These are phyloP conservation scores for Saccharum hybrid DNA, from an alignment of 202 grass and related monocot species.

Conservation along the genomic window DNA sequence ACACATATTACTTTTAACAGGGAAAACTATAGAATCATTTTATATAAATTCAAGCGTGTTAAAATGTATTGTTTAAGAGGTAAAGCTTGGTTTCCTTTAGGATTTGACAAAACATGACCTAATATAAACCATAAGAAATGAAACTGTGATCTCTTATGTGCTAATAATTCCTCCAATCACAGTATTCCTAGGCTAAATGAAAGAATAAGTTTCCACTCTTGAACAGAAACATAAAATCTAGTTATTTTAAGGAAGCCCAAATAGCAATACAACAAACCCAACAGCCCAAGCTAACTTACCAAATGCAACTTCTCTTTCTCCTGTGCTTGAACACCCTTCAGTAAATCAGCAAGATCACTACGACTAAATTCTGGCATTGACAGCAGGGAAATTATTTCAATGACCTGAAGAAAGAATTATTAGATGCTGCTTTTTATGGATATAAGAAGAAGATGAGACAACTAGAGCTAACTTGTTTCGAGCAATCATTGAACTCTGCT, in stretches of 20 bases:
- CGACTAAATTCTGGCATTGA: slow-evolving; percentile 63
- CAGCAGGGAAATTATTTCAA: slow-evolving; percentile 82
- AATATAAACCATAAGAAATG: not conserved
- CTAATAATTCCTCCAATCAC: not conserved
- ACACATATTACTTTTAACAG: not conserved
- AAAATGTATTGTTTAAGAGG: not conserved
- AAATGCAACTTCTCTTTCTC: slow-evolving; percentile 95
- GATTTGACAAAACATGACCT: not conserved
- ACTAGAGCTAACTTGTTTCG: slow-evolving; percentile 68
- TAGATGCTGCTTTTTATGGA: slow-evolving; percentile 7
- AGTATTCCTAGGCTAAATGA: slow-evolving; percentile 21
- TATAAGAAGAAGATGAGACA: slow-evolving; percentile 3
- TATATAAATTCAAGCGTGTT: not conserved
- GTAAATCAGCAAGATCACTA: slow-evolving; percentile 78
- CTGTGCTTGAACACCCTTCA: slow-evolving; percentile 78
- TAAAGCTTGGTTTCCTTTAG: not conserved
- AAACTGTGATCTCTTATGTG: not conserved
- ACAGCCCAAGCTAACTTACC: slow-evolving; percentile 49
- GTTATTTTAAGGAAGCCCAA: slow-evolving; percentile 6
- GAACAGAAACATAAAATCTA: not conserved
- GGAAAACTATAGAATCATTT: not conserved
- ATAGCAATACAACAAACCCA: slow-evolving; percentile 19
- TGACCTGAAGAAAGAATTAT: slow-evolving; percentile 57
- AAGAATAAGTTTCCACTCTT: not conserved
- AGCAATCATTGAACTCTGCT: slow-evolving; percentile 90